Evolutionary conservation across 2,329 filamentous ascomycete genomes (phyloP).

Genomic region (Aureobasidium musti): DNA sequence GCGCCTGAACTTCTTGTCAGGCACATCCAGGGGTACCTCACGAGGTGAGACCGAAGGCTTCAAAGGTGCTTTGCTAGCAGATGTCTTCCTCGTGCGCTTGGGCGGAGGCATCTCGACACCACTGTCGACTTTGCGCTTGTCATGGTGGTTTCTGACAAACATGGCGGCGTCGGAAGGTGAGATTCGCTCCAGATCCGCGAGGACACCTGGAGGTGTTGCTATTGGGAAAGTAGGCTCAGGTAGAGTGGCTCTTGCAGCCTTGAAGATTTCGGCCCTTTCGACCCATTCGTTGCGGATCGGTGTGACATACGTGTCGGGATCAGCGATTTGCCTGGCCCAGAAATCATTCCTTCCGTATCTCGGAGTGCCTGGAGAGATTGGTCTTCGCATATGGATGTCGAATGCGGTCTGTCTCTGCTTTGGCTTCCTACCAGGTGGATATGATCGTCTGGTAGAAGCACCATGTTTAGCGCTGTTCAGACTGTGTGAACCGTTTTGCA

Average conservation of each 20-base stretch:
- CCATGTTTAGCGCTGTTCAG: not conserved
- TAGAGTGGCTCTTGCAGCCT: not conserved
- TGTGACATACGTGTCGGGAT: not conserved
- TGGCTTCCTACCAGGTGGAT: constrained; percentile 3
- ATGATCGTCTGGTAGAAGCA: not conserved
- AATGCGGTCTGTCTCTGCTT: constrained; percentile 1
- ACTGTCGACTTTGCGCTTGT: constrained; percentile 15
- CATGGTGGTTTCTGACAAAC: not conserved
- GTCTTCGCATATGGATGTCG: constrained; percentile 9
- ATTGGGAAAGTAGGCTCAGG: not conserved
- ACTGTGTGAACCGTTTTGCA: not conserved
- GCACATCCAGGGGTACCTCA: constrained; percentile 10
- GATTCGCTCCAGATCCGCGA: not conserved
- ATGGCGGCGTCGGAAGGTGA: not conserved
- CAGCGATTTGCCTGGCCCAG: constrained; percentile 11
- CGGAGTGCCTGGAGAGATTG: not conserved
- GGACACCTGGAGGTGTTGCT: constrained; percentile 1
- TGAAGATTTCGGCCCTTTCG: not conserved
- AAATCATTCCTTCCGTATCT: constrained; percentile 18
- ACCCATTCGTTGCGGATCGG: constrained; percentile 2
- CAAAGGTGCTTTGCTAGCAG: not conserved
- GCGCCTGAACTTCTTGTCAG: not conserved
- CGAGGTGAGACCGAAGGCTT: constrained; percentile 17
- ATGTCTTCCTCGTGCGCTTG: constrained; percentile 10
- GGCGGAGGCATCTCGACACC: constrained; percentile 11